A percentile compares a stretch with the other conserved stretches of the same genome.
Conservation (phyloP, 371 early-diverging fungal species). For the Gilbertella persicaria region DNA sequence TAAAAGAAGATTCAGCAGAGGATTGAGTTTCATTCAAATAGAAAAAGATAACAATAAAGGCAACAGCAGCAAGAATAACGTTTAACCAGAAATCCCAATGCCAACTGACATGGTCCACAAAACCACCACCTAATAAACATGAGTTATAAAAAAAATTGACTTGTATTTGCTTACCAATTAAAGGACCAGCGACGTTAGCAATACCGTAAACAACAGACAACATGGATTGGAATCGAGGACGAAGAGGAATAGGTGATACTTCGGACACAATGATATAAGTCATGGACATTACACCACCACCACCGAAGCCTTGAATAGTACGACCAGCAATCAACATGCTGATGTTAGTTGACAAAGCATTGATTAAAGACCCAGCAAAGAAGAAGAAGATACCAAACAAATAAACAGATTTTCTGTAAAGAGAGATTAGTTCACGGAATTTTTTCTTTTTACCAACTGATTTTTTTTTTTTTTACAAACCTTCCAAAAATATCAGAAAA, state of each 20-base stretch:
- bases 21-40: conserved; percentile 52
- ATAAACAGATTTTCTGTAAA: conserved; percentile 51
- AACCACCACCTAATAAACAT: conserved; percentile 63
- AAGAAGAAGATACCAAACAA: conserved; percentile 52
- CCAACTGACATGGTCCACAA: conserved; percentile 66
- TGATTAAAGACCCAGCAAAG: conserved; percentile 55
- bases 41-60: conserved; percentile 51
- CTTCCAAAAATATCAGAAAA: conserved; percentile 68
- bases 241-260: conserved; percentile 60
- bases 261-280: conserved; percentile 82
- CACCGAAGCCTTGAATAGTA: conserved; percentile 73
- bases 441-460: neutral
- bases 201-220: conserved; percentile 67
- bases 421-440: neutral
- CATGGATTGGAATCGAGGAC: conserved; percentile 66
- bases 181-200: conserved; percentile 74
- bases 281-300: conserved; percentile 68
- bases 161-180: conserved; percentile 36
- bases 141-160: conserved; percentile 2
- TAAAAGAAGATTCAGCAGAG: conserved; percentile 34
- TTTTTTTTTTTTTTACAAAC: conserved; percentile 11
- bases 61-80: conserved; percentile 67
- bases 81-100: conserved; percentile 79
- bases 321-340: conserved; percentile 67
- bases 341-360: conserved; percentile 56